These are phyloP conservation scores for Leptodermis oblonga DNA, from an alignment of 257 asterid genomes.

Conservation along the genomic window DNA sequence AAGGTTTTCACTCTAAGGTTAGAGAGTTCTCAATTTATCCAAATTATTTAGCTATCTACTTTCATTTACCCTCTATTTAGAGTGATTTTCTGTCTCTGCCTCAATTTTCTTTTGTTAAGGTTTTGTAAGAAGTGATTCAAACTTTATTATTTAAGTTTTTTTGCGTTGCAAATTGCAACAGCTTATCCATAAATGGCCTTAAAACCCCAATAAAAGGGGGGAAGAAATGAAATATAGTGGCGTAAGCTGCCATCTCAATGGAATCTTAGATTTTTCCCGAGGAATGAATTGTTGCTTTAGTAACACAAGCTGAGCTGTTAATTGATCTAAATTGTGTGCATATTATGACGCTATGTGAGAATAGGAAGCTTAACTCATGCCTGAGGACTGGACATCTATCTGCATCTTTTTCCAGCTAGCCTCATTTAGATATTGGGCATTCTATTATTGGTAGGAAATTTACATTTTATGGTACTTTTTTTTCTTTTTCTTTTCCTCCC, in stretches of 20 bases:
- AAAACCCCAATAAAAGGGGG: neutral
- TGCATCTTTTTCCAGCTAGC: neutral
- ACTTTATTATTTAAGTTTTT: neutral
- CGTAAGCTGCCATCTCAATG: neutral
- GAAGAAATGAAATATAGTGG: neutral
- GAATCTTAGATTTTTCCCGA: neutral
- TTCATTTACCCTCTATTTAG: neutral
- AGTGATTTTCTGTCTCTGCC: neutral
- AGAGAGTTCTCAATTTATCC: neutral
- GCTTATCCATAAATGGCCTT: neutral
- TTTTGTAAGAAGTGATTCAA: neutral
- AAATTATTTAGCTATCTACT: neutral
- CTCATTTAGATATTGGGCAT: neutral
- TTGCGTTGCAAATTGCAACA: neutral
- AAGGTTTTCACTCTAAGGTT: conserved; percentile 92
- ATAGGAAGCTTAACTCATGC: neutral
- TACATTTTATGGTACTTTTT: neutral
- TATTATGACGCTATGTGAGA: neutral
- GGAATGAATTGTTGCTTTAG: neutral
- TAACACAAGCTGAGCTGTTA: neutral
- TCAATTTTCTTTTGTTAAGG: neutral
- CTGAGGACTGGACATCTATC: neutral
- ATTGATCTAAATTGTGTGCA: neutral
- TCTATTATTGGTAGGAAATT: neutral
- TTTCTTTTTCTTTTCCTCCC: too few species aligned